Percentiles rank a stretch among this genome's conserved stretches.
Conservation (phyloP, 352 stramenopile genomes). For the Hyaloperonospora brassicae region DNA sequence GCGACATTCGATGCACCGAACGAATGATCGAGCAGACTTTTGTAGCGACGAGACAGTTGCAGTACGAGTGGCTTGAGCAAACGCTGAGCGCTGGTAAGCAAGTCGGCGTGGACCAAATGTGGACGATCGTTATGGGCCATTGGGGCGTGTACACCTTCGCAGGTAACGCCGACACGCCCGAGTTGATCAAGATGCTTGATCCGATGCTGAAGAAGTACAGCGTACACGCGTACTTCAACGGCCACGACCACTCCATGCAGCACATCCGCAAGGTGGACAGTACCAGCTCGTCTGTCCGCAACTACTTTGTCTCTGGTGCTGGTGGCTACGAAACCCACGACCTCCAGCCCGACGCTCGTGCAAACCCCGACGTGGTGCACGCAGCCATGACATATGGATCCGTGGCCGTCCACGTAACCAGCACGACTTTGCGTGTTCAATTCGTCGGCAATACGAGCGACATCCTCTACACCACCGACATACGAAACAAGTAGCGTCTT, state of each 20-base stretch:
- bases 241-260: conserved; percentile 80
- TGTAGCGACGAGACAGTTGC: conserved; percentile 36
- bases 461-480: conserved; percentile 75
- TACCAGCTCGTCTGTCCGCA: conserved; percentile 35
- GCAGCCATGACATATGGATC: conserved; percentile 80
- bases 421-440: conserved; percentile 61
- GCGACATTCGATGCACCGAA: conserved; percentile 65
- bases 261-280: conserved; percentile 54
- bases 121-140: conserved; percentile 77
- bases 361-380: conserved; percentile 63
- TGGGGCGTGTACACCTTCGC: conserved; percentile 83
- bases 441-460: conserved; percentile 59
- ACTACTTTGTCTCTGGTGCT: conserved; percentile 79
- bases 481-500: conserved; percentile 47
- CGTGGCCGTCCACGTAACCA: conserved; percentile 71
- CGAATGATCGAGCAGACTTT: conserved; percentile 78
- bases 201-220: conserved; percentile 73
- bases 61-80: conserved; percentile 77
- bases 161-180: conserved; percentile 67
- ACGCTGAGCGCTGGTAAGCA: conserved; percentile 51
- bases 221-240: conserved; percentile 83
- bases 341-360: conserved; percentile 56
- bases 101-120: conserved; percentile 67
- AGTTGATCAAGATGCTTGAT: conserved; percentile 66
- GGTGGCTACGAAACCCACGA: conserved; percentile 68